Evolutionary conservation across 495 filamentous ascomycete genomes (phyloP).

Genomic region (Annulohypoxylon bovei): DNA sequence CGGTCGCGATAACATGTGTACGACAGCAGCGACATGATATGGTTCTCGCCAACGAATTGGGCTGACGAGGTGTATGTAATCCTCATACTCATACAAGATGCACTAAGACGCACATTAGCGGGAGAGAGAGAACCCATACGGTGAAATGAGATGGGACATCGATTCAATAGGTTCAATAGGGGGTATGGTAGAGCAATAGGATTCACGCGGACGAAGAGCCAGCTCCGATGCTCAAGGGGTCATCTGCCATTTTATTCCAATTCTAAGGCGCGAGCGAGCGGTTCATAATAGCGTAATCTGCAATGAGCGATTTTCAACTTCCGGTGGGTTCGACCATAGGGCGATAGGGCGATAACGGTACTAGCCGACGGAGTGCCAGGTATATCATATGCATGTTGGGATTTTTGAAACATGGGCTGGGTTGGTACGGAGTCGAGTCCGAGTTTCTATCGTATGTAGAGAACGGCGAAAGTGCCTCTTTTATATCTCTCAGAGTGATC

Average conservation of each 20-base stretch:
- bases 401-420: constrained; percentile 5
- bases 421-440: constrained; percentile 22
- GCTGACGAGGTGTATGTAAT: not conserved
- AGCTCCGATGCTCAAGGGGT: not conserved
- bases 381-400: constrained; percentile 23
- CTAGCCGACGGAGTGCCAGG: constrained; percentile 9
- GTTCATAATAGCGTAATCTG: constrained; percentile 18
- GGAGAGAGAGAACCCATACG: not conserved
- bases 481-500: constrained; percentile 1
- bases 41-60: not conserved
- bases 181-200: not conserved
- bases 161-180: not conserved
- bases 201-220: not conserved
- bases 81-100: not conserved
- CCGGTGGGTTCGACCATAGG: constrained; percentile 31
- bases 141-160: constrained; percentile 1
- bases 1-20: constrained; percentile 8
- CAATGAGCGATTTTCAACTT: constrained; percentile 38
- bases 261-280: not conserved
- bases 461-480: constrained; percentile 15
- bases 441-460: constrained; percentile 4
- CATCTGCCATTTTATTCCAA: constrained; percentile 21
- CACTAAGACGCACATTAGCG: not conserved
- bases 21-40: not conserved
- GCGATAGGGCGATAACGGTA: constrained; percentile 22